A percentile compares a stretch with the other conserved stretches of the same genome.
phyloP scores from a whole-genome alignment of 805 yeast genomes.

The Hanseniaspora valbyensis region DNA sequence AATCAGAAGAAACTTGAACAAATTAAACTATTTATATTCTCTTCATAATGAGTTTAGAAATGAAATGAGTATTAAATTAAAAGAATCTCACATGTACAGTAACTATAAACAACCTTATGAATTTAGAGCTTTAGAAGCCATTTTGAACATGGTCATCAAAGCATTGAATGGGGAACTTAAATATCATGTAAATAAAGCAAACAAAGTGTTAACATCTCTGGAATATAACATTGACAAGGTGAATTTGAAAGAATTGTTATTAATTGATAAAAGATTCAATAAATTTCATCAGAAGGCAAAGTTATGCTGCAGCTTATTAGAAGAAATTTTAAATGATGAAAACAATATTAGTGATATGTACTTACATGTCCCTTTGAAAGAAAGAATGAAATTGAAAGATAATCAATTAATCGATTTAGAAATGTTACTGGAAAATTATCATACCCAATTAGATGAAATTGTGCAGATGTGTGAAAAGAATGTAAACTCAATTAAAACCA shows the following conservation, averaged over 20 bases:
- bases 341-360: slow-evolving; percentile 76
- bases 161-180: slow-evolving; percentile 79
- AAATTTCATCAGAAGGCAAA: slow-evolving; percentile 77
- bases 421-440: slow-evolving; percentile 79
- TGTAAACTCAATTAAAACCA: slow-evolving; percentile 72
- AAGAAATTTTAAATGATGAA: slow-evolving; percentile 77
- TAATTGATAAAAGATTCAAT: slow-evolving; percentile 74
- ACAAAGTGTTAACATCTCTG: slow-evolving; percentile 60
- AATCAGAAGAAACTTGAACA: slow-evolving; percentile 15
- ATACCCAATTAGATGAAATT: slow-evolving; percentile 82
- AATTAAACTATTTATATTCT: slow-evolving; percentile 16
- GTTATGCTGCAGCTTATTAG: slow-evolving; percentile 70
- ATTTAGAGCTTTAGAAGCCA: slow-evolving; percentile 79
- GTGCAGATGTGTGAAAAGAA: slow-evolving; percentile 78
- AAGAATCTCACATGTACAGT: slow-evolving; percentile 19
- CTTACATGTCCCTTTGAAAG: slow-evolving; percentile 46
- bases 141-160: slow-evolving; percentile 66
- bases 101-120: slow-evolving; percentile 59
- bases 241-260: slow-evolving; percentile 62
- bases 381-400: slow-evolving; percentile 27
- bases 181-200: slow-evolving; percentile 65
- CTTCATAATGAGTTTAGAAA: slow-evolving; percentile 15
- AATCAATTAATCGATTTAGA: slow-evolving; percentile 67
- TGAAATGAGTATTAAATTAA: slow-evolving; percentile 15
- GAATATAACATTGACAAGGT: slow-evolving; percentile 75